Base-by-base conservation (phyloP, 2,329 filamentous ascomycete species). In the Aspergillus awamori region DNA sequence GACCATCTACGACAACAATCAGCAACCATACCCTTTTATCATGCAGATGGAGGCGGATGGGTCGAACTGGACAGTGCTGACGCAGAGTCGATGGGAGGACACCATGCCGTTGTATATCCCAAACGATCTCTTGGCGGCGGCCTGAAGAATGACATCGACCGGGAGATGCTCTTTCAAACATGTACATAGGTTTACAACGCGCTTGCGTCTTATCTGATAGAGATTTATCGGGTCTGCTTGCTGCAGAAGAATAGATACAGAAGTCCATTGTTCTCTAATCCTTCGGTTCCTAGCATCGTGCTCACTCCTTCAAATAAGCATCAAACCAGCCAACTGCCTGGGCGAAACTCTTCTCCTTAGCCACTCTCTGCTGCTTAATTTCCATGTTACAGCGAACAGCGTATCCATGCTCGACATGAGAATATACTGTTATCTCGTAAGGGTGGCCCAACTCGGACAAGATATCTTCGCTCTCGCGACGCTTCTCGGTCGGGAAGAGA, bases 371-470 rank as follows among this genome's bases (percentile, higher is more conserved):
- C 20, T 45, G 20, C 41, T 22, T 24, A 13, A 45, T n/a, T 1
- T 45, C 41, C 41, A 45, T 24, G 20, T 45, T 24, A 2, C 61
- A 17, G 11, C 10, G 38, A 69, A 47, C 33, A 67, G 65, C 20
- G 0, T 49, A 94, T 0, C 91, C 90, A 75, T 94, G 91, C 58
- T 78, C 77, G 17, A 89, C 86, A 57, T 85, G 84, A 0, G 84
- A 86, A 79, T 84, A 93, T 4, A 93, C 78, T 72, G 83, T 89
- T 69, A 93, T 87, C 78, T 94, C 90, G 75, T 89, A 93, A 15
- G 85, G 83, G 5, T 63, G 4, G 20, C 82, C 81, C 2, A 76
- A 76, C 68, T 84, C 76, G 39, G 77, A 74, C 48, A 89, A 79
- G 60, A 89, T 86, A 41, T 76, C 79, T 72, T 89, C 87, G 8